A percentile compares a stretch with the other conserved stretches of the same genome.
Evolutionary conservation across 495 filamentous ascomycete species (phyloP).

Genomic region (Trichoderma erinaceum): DNA sequence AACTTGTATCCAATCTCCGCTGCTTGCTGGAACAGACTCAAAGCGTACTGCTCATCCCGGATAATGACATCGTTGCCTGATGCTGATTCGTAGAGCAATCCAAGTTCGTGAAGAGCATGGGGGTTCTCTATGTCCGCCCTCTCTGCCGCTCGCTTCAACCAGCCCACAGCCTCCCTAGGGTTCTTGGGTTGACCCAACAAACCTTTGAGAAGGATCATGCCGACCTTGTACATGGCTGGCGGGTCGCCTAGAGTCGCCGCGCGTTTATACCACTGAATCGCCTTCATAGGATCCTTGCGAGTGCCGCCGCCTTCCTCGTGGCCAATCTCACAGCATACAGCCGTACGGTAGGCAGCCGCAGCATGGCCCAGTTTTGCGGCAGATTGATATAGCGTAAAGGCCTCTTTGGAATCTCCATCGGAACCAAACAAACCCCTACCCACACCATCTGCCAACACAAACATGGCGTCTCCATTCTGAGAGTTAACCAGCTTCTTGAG

Average conservation of each 20-base stretch:
- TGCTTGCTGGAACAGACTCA: slow-evolving; percentile 76
- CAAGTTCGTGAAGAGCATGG: slow-evolving; percentile 90
- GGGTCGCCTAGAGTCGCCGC: slow-evolving; percentile 84
- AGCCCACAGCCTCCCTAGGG: slow-evolving; percentile 75
- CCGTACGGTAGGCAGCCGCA: slow-evolving; percentile 84
- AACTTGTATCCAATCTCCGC: slow-evolving; percentile 90
- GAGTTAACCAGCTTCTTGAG: slow-evolving; percentile 73
- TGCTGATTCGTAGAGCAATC: slow-evolving; percentile 71
- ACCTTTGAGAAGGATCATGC: slow-evolving; percentile 90
- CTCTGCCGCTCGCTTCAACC: slow-evolving; percentile 90
- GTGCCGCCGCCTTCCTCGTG: slow-evolving; percentile 89
- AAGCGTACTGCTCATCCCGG: slow-evolving; percentile 72
- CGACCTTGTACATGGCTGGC: slow-evolving; percentile 96
- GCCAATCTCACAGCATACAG: slow-evolving; percentile 97
- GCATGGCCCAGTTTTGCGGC: slow-evolving; percentile 84
- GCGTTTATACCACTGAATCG: slow-evolving; percentile 96
- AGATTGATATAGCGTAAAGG: slow-evolving; percentile 86
- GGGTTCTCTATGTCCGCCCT: slow-evolving; percentile 84
- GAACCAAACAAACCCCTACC: slow-evolving; percentile 62
- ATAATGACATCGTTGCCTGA: slow-evolving; percentile 62
- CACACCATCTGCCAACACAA: slow-evolving; percentile 86
- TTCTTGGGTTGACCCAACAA: slow-evolving; percentile 86
- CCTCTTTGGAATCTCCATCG: slow-evolving; percentile 77
- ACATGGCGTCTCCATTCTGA: slow-evolving; percentile 75
- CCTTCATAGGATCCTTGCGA: slow-evolving; percentile 81